phyloP scores from a whole-genome alignment of 1,284 basidiomycete genomes.

The Irpex sp. region DNA sequence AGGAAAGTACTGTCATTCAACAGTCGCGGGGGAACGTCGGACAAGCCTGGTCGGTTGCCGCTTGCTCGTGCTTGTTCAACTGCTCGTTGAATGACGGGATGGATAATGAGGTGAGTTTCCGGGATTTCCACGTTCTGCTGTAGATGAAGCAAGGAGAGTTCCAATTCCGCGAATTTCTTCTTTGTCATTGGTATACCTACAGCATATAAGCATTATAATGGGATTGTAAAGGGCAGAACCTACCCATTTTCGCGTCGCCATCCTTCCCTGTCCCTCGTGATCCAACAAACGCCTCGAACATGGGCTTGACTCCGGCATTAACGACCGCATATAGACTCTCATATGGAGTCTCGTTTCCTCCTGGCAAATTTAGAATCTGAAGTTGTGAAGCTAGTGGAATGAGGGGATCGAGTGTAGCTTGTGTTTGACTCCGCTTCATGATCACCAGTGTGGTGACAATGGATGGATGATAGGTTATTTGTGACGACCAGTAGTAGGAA shows the following conservation, averaged over 20 bases:
- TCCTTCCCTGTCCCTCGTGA: conserved; percentile 74
- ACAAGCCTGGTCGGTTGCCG: conserved; percentile 66
- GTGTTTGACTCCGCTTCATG: conserved; percentile 71
- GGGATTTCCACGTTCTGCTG: conserved; percentile 99
- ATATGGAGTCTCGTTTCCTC: conserved; percentile 89
- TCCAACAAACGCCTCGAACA: conserved; percentile 96
- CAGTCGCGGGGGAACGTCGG: conserved; percentile 69
- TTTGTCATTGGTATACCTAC: conserved; percentile 95
- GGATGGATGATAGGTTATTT: conserved; percentile 78
- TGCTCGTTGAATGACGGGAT: conserved; percentile 85
- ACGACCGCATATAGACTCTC: conserved; percentile 97
- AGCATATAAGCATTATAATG: neutral
- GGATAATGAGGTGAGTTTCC: conserved; percentile 90
- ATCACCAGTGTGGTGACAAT: conserved; percentile 88
- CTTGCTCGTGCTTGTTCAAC: conserved; percentile 74
- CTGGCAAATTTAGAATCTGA: conserved; percentile 91
- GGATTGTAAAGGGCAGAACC: conserved; percentile 20
- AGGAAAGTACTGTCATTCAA: conserved; percentile 90
- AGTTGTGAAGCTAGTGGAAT: conserved; percentile 83
- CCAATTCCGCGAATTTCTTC: conserved; percentile 98
- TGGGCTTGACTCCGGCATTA: conserved; percentile 94
- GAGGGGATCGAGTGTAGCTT: conserved; percentile 76
- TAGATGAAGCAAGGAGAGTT: conserved; percentile 92
- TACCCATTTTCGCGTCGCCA: conserved; percentile 83
- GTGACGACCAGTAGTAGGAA: conserved; percentile 67